A percentile compares a stretch with the other conserved stretches of the same genome.
These are phyloP conservation scores for Salix suchowensis DNA, from an alignment of 345 rosid species.

Conservation along the genomic window DNA sequence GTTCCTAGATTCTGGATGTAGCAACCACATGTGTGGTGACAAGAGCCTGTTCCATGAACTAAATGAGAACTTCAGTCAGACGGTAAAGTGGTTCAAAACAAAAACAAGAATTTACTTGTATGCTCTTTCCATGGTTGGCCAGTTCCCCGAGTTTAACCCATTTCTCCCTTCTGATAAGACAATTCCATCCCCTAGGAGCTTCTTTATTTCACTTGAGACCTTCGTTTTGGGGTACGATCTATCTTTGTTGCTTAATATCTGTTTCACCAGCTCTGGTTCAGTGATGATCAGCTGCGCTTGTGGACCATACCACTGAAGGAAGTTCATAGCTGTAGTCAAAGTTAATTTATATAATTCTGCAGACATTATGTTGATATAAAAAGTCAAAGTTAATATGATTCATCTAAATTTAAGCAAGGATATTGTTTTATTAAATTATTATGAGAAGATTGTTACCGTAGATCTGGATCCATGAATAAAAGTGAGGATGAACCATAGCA, in stretches of 20 bases:
- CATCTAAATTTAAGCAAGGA: background rate
- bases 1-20: too few relatives aligned
- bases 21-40: background rate
- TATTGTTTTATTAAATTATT: background rate
- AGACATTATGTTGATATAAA: background rate
- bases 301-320: conserved; percentile 35
- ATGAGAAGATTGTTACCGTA: conserved; percentile 7
- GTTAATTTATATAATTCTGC: background rate
- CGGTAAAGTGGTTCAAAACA: background rate
- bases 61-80: background rate
- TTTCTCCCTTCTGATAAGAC: conserved; percentile 23
- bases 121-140: conserved; percentile 40
- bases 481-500: conserved; percentile 5
- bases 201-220: background rate
- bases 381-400: too few relatives aligned
- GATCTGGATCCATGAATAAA: conserved; percentile 10
- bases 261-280: conserved; percentile 38
- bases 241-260: conserved; percentile 35
- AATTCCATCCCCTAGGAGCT: conserved; percentile 42
- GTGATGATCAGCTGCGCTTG: conserved; percentile 33
- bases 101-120: conserved; percentile 26
- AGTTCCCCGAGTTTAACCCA: conserved; percentile 41
- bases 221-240: conserved; percentile 15
- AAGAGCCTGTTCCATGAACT: background rate
- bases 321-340: conserved; percentile 24